These are phyloP conservation scores for Gentiana straminea DNA, from an alignment of 257 asterid species.

Conservation along the genomic window DNA sequence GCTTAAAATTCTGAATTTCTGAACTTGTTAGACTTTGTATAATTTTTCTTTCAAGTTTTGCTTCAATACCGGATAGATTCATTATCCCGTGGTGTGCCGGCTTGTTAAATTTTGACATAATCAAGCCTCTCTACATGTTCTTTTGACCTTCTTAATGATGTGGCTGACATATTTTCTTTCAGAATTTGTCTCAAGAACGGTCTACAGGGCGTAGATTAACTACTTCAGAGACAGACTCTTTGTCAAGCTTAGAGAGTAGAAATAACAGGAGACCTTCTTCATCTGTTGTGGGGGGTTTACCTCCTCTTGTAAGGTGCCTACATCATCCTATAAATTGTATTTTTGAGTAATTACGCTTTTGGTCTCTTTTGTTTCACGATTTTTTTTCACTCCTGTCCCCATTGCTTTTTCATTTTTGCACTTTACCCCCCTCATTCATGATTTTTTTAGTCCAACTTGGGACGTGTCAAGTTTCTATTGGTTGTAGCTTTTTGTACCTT, in stretches of 20 bases:
- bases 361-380: no score
- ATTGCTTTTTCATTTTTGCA: slow-evolving; percentile 4
- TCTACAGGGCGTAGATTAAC: slow-evolving; percentile 60
- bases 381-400: neutral
- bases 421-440: neutral
- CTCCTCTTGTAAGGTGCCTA: slow-evolving; percentile 83
- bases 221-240: slow-evolving; percentile 45
- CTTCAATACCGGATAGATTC: no score
- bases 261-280: slow-evolving; percentile 65
- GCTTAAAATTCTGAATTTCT: neutral
- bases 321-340: no score
- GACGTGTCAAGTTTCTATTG: no score
- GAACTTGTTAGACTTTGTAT: no score
- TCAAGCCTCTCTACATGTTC: no score
- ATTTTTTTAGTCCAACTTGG: no score
- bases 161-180: slow-evolving; percentile 18
- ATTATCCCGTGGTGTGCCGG: no score
- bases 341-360: no score
- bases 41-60: no score
- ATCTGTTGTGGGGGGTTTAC: slow-evolving; percentile 88
- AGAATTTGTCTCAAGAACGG: slow-evolving; percentile 92
- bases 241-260: slow-evolving; percentile 53
- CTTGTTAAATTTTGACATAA: no score
- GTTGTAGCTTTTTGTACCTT: no score
- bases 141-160: neutral